Base-by-base conservation (phyloP, 139 green algal genomes). In the Eudorina sp. region DNA sequence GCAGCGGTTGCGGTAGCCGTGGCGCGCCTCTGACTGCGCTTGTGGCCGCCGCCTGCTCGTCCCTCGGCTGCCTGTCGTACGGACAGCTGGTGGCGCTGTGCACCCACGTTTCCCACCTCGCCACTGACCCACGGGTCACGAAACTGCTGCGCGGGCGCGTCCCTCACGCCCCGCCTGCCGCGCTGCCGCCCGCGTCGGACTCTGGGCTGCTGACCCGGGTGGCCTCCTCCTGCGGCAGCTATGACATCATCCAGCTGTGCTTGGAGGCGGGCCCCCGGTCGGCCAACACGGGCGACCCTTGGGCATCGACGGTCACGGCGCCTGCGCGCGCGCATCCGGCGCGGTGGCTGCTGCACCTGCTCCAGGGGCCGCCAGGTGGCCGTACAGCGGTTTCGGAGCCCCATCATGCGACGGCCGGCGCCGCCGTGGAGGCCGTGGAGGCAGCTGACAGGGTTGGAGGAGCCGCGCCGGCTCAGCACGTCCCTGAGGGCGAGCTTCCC, bases 31-130 rank as follows among this genome's bases (percentile, higher is more conserved):
- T 85, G 41, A 40, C 7, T 4, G 41, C 55, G 31, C 62, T 87
- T 9, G 7, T 87, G 5, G 21, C n/a, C 4, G 45, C 62, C 1
- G 64, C 81, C 0, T 58, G 45, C 16, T 25, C 64, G 14, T 69
- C 45, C 0, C 34, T 87, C 9, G 45, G 78, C 0, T 19, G 18
- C 43, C 46, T 87, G 21, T 87, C 81, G 45, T 66, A 78, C 31
- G 60, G 81, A 0, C 81, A 87, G 64, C 21, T 77, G 23, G 46
- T 48, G 8, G 62, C 58, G 18, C 41, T 87, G 45, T 53, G 68
- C 19, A 43, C 19, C n/a, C 36, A 31, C 62, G 23, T 87, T 0
- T 43, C 64, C 31, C 21, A 45, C 13, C 18, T 68, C 31, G 62
- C n/a, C 18, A 31, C 18, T 18, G 23, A 87, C 23, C 62, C 81